Evolutionary conservation across 371 early-diverging fungal genomes (phyloP), one percentile per base, ranked within the genome.

Genomic region (Cokeromyces recurvatus): DNA sequence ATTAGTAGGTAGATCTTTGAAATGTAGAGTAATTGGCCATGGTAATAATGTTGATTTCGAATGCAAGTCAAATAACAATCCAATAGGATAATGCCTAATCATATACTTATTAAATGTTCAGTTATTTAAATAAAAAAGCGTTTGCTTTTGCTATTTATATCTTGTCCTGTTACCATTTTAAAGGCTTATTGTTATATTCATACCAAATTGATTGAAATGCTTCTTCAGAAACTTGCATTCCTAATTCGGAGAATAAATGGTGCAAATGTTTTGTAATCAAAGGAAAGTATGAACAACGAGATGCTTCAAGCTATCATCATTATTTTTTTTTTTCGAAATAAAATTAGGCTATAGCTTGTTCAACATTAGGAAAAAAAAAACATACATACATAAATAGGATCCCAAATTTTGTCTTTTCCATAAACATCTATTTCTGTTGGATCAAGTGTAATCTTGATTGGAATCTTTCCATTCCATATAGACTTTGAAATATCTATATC

Each of bases 1-100:
- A 42, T 77, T 78, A 6, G 58, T 62, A 0, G 89, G 89, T 51
- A 82, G 83, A 40, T 71, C 54, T 34, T 66, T 59, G 44, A 82
- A 71, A 51, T 79, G 84, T 1, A 85, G 66, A 12, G 74, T 83
- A 31, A 89, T 56, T 0, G 62, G 53, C 89, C 89, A 89, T 15
- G 85, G 84, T 29, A 74, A 49, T n/a, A 59, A 51, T 3, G 52
- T 57, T 17, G 50, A 37, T 8, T 48, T 39, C 10, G 55, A 59
- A 43, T 77, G 68, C 29, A 84, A 43, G 42, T 88, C 89, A 47
- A 74, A 79, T 11, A 88, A 61, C 6, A 89, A 70, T 4, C 87
- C 89, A 41, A 89, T 67, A n/a, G 87, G 89, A 62, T 84, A 82
- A 51, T 89, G 89, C 89, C 89, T 82, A 46, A 21, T 8, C 42